These are phyloP conservation scores for Cladosporium sphaerospermum DNA, from an alignment of 2,329 filamentous ascomycete species.

Conservation along the genomic window DNA sequence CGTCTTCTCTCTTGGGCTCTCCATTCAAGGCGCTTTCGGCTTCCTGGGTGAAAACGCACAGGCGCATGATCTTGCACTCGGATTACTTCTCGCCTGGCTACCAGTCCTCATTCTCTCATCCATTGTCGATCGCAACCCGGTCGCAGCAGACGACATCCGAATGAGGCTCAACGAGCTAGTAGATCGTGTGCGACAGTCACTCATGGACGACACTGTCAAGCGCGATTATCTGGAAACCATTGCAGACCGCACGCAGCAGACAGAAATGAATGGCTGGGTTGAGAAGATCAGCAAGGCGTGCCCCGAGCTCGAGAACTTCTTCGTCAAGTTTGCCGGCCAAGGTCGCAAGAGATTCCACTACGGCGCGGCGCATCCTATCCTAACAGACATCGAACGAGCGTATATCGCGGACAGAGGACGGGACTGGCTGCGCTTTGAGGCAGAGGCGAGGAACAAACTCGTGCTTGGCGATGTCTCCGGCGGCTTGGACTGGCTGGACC, in stretches of 20 bases:
- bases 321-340: constrained; percentile 38
- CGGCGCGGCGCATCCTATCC: constrained; percentile 37
- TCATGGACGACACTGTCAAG: constrained; percentile 26
- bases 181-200: constrained; percentile 31
- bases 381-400: constrained; percentile 37
- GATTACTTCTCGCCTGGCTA: constrained; percentile 41
- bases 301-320: constrained; percentile 30
- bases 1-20: constrained; percentile 32
- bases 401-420: constrained; percentile 35
- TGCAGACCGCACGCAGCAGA: constrained; percentile 18
- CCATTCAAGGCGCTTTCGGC: constrained; percentile 33
- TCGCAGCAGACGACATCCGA: constrained; percentile 35
- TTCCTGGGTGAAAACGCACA: constrained; percentile 35
- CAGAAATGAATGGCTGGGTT: constrained; percentile 23
- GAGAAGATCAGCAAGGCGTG: constrained; percentile 21
- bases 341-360: constrained; percentile 33
- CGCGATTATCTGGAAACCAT: constrained; percentile 28
- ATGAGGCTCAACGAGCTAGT: constrained; percentile 36
- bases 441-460: constrained; percentile 29
- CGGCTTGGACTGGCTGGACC: constrained; percentile 38
- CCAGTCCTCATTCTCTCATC: constrained; percentile 40
- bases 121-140: constrained; percentile 43
- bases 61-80: constrained; percentile 41
- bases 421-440: constrained; percentile 33
- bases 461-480: constrained; percentile 29